Evolutionary conservation across 1,139 yeast species (phyloP), one percentile per base, ranked within the genome.

Genomic region (Saccharomyces hybrid): DNA sequence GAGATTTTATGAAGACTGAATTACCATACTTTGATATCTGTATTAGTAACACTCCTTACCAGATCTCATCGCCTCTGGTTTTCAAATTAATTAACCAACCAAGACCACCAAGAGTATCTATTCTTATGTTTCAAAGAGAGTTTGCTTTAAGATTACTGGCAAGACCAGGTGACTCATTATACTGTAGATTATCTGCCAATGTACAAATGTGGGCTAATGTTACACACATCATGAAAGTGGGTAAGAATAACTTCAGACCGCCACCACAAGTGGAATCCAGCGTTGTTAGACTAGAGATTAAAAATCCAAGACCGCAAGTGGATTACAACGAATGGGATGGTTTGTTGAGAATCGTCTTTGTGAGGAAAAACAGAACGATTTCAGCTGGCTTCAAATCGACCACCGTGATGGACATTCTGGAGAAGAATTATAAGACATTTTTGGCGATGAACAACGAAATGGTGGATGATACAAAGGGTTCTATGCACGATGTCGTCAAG

Each of bases 191-290:
- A 55, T 85, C 96, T 23, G 99, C 96, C 34, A 95, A 93, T 67
- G 98, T 93, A 0, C 99, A 93, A 68, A 91, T 93, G 98, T 93
- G 99, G 98, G 96, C 98, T 25, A 88, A 88, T 61, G 97, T 95
- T 25, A 90, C 96, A 6, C 99, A 93, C 71, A 88, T 93, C 55
- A 93, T 93, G 99, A 95, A 95, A 71, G 99, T 93, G 46, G 98
- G 99, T 32, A 85, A 84, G 68, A 95, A 95, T 70, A 93, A 93
- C 68, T 93, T 93, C 77, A 80, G 97, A 61, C 99, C 99, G 42
- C 99, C 99, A 23, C 99, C 99, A 55, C 93, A 93, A 71, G 99
- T 93, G 56, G 99, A 93, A 71, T 89, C 97, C 0, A 85, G 96
- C 46, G 99, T 93, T 51, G 98, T 93, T 23, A 81, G 96, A 67